Percentiles rank a stretch among this genome's conserved stretches.
Evolutionary conservation across 2,329 filamentous ascomycete genomes (phyloP).

Genomic region (Plectosphaerella sp.): DNA sequence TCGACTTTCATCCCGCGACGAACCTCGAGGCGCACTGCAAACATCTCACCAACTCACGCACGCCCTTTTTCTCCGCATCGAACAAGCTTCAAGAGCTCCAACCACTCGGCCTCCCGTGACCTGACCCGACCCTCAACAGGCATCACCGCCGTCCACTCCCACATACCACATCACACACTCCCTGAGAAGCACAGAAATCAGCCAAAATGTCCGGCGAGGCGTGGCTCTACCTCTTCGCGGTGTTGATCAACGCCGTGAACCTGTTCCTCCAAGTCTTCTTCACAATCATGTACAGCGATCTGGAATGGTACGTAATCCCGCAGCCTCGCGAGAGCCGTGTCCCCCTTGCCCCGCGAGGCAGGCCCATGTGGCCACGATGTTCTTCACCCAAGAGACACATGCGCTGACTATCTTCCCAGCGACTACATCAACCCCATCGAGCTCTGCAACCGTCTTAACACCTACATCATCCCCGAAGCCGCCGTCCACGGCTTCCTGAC

Average conservation of each 20-base stretch:
- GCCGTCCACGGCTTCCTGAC: conserved; percentile 96
- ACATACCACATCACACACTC: background rate
- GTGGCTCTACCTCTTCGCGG: conserved; percentile 96
- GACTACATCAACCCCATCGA: conserved; percentile 99
- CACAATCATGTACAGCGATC: conserved; percentile 99
- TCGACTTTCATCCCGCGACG: too few species aligned
- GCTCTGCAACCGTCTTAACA: conserved; percentile 99
- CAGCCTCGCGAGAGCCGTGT: background rate
- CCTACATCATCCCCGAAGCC: conserved; percentile 98
- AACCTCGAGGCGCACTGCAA: too few species aligned
- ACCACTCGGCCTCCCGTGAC: background rate
- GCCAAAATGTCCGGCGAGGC: conserved; percentile 87
- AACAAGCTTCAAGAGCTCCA: conserved; percentile 3
- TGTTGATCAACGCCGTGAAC: conserved; percentile 99
- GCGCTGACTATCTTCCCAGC: conserved; percentile 40
- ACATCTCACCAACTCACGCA: too few species aligned
- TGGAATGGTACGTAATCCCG: conserved; percentile 77
- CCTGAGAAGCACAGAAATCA: background rate
- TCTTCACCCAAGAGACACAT: conserved; percentile 20
- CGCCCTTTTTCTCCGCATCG: background rate
- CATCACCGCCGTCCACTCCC: conserved; percentile 1
- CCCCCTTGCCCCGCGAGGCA: background rate
- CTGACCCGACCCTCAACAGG: conserved; percentile 5
- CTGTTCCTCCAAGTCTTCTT: conserved; percentile 99
- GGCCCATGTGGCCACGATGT: background rate